These are phyloP conservation scores for Ustilago tritici DNA, from an alignment of 1,284 basidiomycete genomes.

Conservation along the genomic window DNA sequence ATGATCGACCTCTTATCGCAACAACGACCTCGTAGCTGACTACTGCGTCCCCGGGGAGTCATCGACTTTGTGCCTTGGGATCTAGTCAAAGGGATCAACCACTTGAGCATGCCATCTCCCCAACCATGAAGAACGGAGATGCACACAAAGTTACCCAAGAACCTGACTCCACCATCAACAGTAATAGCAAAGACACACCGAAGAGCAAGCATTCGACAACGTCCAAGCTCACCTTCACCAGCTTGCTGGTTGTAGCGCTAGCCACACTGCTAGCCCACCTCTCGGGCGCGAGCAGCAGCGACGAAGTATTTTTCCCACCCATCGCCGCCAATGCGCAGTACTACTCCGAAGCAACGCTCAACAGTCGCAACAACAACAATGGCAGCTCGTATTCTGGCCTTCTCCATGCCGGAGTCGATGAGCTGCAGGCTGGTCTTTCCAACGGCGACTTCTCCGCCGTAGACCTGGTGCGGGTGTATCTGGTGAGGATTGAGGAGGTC, in stretches of 20 bases:
- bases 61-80: not conserved
- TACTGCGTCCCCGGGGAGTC: not conserved
- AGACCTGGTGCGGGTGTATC: conserved; percentile 73
- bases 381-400: conserved; percentile 29
- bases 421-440: conserved; percentile 27
- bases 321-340: not conserved
- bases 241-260: conserved; percentile 21
- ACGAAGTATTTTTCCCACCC: not conserved
- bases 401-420: conserved; percentile 33
- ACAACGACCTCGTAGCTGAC: not conserved
- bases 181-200: not conserved
- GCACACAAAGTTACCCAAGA: not conserved
- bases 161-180: not conserved
- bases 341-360: not conserved
- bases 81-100: not conserved
- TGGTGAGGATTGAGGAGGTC: conserved; percentile 79
- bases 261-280: conserved; percentile 15
- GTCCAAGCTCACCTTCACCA: conserved; percentile 14
- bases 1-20: not conserved
- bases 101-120: not conserved
- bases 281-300: conserved; percentile 2
- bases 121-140: not conserved
- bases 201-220: not conserved
- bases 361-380: not conserved
- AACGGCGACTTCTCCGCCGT: conserved; percentile 24